Evolutionary conservation across 148 eudicot species (phyloP).

Genomic region (Simmondsia chinensis): DNA sequence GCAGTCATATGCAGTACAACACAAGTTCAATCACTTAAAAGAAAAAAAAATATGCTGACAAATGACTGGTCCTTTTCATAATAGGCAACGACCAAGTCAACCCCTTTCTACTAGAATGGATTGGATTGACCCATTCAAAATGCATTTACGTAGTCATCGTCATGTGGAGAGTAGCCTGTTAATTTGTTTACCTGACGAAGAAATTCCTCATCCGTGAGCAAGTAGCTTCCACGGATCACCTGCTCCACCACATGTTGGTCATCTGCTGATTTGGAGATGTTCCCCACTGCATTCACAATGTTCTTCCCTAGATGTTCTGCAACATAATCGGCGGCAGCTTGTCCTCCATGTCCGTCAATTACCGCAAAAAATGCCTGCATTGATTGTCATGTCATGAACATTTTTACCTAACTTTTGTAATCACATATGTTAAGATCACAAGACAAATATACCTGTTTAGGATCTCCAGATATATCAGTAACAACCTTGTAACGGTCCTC

Average conservation of each 20-base stretch:
- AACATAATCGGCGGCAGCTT: conserved; percentile 49
- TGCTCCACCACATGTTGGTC: conserved; percentile 19
- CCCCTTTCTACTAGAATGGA: not conserved
- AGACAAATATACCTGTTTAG: conserved; percentile 32
- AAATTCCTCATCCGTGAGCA: conserved; percentile 38
- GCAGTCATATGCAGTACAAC: no score
- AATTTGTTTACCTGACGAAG: conserved; percentile 30
- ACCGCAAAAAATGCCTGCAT: conserved; percentile 57
- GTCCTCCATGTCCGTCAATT: conserved; percentile 69
- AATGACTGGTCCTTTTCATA: not conserved
- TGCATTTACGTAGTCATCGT: not conserved
- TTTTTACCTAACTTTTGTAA: not conserved
- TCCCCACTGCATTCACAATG: conserved; percentile 18
- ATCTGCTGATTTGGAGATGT: not conserved
- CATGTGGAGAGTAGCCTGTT: not conserved
- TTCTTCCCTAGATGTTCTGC: conserved; percentile 42
- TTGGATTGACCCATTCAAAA: not conserved
- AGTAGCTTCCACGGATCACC: conserved; percentile 34
- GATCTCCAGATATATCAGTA: conserved; percentile 23
- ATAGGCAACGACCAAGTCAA: conserved; percentile 4
- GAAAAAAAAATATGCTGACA: conserved; percentile 7
- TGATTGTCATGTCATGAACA: not conserved
- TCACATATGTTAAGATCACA: not conserved
- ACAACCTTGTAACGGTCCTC: conserved; percentile 42
- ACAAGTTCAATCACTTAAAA: not conserved